Evolutionary conservation across 2,329 filamentous ascomycete genomes (phyloP).

Genomic region (Daldinia sp.): DNA sequence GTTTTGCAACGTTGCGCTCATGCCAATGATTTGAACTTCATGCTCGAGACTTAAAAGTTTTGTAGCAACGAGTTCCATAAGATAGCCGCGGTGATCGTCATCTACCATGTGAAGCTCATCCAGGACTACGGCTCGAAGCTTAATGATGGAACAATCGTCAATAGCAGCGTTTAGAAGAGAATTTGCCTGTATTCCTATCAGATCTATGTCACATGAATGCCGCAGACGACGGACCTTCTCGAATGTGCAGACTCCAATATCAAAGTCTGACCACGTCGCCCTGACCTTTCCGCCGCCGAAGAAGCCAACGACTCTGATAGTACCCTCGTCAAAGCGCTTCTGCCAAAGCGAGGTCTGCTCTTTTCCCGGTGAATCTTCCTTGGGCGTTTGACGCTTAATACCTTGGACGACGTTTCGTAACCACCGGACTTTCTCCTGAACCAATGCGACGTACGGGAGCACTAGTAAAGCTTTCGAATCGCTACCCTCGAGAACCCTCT

Average conservation of each 20-base stretch:
- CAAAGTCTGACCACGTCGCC: conserved; percentile 75
- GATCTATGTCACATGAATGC: conserved; percentile 12
- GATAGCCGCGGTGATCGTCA: conserved; percentile 77
- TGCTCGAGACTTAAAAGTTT: conserved; percentile 76
- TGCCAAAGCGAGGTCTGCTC: conserved; percentile 58
- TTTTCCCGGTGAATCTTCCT: conserved; percentile 44
- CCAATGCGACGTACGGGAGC: conserved; percentile 79
- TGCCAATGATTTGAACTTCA: conserved; percentile 74
- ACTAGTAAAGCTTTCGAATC: conserved; percentile 75
- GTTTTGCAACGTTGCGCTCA: conserved; percentile 83
- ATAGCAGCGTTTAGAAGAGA: conserved; percentile 77
- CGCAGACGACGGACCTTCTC: conserved; percentile 66
- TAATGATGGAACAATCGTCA: conserved; percentile 71
- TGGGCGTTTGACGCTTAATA: conserved; percentile 54
- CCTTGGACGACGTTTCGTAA: conserved; percentile 71
- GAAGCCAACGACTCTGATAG: conserved; percentile 73
- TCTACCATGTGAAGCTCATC: conserved; percentile 87
- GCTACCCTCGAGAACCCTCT: conserved; percentile 69
- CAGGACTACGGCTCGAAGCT: conserved; percentile 72
- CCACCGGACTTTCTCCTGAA: conserved; percentile 82
- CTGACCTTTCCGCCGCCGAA: conserved; percentile 76
- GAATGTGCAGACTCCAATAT: conserved; percentile 81
- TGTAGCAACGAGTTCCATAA: conserved; percentile 77
- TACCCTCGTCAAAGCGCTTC: conserved; percentile 63
- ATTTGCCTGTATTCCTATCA: conserved; percentile 66